Evolutionary conservation across 306 rosid genomes (phyloP).

Genomic region (Abrus pulchellus): DNA sequence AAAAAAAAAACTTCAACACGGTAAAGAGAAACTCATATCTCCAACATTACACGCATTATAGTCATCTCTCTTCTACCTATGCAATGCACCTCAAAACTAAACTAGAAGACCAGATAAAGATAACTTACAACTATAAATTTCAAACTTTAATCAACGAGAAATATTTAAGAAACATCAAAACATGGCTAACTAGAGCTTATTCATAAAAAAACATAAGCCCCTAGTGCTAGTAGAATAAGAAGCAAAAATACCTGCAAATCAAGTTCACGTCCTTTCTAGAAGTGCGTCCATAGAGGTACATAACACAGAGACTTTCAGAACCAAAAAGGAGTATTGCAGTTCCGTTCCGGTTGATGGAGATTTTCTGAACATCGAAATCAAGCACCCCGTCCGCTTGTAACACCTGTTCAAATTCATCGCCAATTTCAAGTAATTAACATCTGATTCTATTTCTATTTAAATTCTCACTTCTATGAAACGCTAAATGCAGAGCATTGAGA

Average conservation of each 20-base stretch:
- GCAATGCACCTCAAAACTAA: slow-evolving; percentile 30
- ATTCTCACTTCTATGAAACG: neutral
- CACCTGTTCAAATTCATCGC: slow-evolving; percentile 59
- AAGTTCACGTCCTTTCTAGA: slow-evolving; percentile 65
- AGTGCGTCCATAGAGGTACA: slow-evolving; percentile 82
- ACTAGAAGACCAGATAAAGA: slow-evolving; percentile 4
- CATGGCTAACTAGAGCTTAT: slow-evolving; percentile 44
- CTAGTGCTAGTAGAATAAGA: slow-evolving; percentile 40
- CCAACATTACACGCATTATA: neutral
- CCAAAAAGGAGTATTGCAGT: slow-evolving; percentile 80
- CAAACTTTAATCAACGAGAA: neutral
- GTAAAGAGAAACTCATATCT: slow-evolving; percentile 9
- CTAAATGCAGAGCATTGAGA: neutral
- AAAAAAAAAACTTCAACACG: neutral
- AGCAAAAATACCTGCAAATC: slow-evolving; percentile 72
- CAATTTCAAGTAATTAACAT: neutral
- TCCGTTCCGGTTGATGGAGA: slow-evolving; percentile 80
- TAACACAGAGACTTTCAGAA: slow-evolving; percentile 65
- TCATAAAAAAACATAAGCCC: slow-evolving; percentile 51
- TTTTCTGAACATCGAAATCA: slow-evolving; percentile 64
- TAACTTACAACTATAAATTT: neutral
- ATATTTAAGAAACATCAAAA: slow-evolving; percentile 47
- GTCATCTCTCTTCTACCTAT: slow-evolving; percentile 7
- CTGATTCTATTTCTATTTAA: neutral
- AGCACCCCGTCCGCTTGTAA: slow-evolving; percentile 71